Base-by-base conservation (phyloP, 1,284 basidiomycete genomes). In the Ustanciosporium gigantosporum region DNA sequence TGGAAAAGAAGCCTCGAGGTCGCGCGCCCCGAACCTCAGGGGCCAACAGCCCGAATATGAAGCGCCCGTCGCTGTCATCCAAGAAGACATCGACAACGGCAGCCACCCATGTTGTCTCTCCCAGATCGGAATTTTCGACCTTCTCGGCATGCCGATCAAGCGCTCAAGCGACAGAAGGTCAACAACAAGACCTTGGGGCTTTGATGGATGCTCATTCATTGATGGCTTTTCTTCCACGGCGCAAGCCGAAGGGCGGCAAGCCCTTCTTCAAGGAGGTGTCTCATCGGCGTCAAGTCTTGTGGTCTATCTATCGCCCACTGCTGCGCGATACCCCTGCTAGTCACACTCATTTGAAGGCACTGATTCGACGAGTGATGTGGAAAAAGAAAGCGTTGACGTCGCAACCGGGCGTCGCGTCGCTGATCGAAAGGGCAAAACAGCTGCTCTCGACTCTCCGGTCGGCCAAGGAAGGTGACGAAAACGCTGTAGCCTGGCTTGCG, bases 261-360 rank as follows among this genome's bases (percentile, higher is more conserved):
- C 68, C 64, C 0, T 71, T 65, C 45, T 73, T 55, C n/a, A 53
- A 43, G 13, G 39, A 52, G 20, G 29, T 25, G 1, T 20, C 31
- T 4, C 58, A 73, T 35, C 60, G 60, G 15, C 24, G 21, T 5
- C 17, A 42, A 21, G 43, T 73, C 13, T 49, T 68, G 5, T 59
- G 53, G 56, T 31, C 36, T n/a, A 41, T 71, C 20, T 74, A 66
- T 39, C 50, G 58, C n/a, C 49, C 55, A 9, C 52, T 74, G 1
- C 36, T 73, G 21, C 56, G 45, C n/a, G 32, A 19, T 8, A 11
- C 17, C 27, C 61, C 61, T 2, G 19, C 5, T 11, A 41, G 43
- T 5, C 45, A 53, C n/a, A 41, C 48, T 3, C 23, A 36, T 35
- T 20, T 59, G 6, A 45, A 31, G 31, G 19, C 23, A n/a, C 36